phyloP scores from a whole-genome alignment of 1,284 basidiomycete genomes.

The Tremellales sp. region DNA sequence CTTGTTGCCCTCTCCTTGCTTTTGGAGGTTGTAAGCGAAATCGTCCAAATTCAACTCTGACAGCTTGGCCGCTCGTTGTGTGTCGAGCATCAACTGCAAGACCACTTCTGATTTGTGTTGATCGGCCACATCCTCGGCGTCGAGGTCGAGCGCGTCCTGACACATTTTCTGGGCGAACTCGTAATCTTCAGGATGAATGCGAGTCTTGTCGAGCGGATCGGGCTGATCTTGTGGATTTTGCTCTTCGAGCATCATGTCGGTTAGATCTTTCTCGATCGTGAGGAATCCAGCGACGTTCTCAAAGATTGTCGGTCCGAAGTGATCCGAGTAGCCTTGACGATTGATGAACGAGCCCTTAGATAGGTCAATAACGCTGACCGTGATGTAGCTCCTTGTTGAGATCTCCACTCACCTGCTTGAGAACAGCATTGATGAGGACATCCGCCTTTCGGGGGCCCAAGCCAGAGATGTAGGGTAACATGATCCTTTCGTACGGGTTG shows the following conservation, averaged over 20 bases:
- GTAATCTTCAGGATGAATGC: conserved; percentile 97
- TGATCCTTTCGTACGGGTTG: conserved; percentile 78
- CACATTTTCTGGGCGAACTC: conserved; percentile 98
- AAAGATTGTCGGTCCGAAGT: conserved; percentile 77
- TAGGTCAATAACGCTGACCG: conserved; percentile 5
- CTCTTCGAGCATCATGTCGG: conserved; percentile 50
- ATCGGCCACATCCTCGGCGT: conserved; percentile 88
- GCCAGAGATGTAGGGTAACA: conserved; percentile 88
- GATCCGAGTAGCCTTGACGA: conserved; percentile 75
- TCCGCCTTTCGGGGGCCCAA: conserved; percentile 94
- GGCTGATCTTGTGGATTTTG: conserved; percentile 63
- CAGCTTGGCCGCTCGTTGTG: conserved; percentile 74
- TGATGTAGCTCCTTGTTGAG: neutral
- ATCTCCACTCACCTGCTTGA: conserved; percentile 61
- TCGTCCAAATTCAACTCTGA: conserved; percentile 92
- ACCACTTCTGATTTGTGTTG: conserved; percentile 80
- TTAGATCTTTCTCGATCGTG: conserved; percentile 69
- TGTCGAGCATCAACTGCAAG: conserved; percentile 80
- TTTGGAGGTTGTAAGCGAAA: conserved; percentile 85
- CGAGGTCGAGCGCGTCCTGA: conserved; percentile 89
- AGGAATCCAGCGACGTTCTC: conserved; percentile 88
- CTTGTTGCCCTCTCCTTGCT: conserved; percentile 71
- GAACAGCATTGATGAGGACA: conserved; percentile 75
- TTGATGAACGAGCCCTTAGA: conserved; percentile 70
- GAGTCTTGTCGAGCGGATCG: conserved; percentile 90